These are phyloP conservation scores for Dryadomyces quercus-mongolicae DNA, from an alignment of 2,329 filamentous ascomycete species.

Conservation along the genomic window DNA sequence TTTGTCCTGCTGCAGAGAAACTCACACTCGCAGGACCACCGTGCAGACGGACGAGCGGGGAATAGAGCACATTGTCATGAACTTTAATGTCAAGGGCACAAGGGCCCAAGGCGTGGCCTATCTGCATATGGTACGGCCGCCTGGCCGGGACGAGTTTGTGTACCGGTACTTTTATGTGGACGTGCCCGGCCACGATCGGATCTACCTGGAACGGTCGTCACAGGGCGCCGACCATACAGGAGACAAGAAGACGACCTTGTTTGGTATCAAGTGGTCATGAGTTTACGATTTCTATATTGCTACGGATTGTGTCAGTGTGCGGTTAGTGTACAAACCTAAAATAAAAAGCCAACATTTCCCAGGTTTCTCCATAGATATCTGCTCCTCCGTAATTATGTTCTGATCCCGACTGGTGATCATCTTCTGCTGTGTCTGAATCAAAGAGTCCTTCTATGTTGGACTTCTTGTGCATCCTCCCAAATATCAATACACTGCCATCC, in stretches of 20 bases:
- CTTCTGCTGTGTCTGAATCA: neutral
- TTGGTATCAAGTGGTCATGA: slow-evolving; percentile 48
- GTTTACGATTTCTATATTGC: too few relatives aligned
- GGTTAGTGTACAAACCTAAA: neutral
- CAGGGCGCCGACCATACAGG: slow-evolving; percentile 24
- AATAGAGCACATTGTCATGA: slow-evolving; percentile 69
- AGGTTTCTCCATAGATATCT: too few relatives aligned
- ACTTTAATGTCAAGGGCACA: slow-evolving; percentile 78
- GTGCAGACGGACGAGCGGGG: slow-evolving; percentile 60
- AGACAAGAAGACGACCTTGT: slow-evolving; percentile 36
- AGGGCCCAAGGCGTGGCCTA: slow-evolving; percentile 60
- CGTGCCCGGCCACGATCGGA: slow-evolving; percentile 55
- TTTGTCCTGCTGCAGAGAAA: too few relatives aligned
- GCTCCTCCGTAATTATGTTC: neutral
- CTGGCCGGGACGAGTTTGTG: slow-evolving; percentile 54
- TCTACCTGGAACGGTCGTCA: slow-evolving; percentile 52
- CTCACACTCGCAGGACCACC: slow-evolving; percentile 40
- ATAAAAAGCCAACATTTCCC: neutral
- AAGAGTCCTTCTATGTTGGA: neutral
- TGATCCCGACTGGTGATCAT: neutral
- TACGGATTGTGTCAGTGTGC: neutral
- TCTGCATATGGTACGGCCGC: slow-evolving; percentile 63
- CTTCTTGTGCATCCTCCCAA: neutral
- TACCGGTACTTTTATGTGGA: slow-evolving; percentile 76
- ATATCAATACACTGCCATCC: neutral